Evolutionary conservation across 1,139 yeast species (phyloP).

Genomic region (Nakaseomyces glabratus): DNA sequence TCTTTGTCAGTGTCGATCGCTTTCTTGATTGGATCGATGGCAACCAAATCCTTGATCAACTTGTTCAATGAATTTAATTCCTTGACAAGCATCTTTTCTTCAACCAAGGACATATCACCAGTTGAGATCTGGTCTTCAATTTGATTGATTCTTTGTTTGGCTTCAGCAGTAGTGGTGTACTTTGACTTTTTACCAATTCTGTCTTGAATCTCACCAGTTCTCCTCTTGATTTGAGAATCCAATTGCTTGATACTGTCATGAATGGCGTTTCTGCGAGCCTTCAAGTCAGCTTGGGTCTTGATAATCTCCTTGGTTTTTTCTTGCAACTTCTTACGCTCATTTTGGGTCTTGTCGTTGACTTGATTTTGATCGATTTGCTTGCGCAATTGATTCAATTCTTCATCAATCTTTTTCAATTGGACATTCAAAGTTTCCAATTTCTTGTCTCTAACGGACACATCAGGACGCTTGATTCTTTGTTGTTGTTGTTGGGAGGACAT

Average conservation of each 20-base stretch:
- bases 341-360: slow-evolving; percentile 36
- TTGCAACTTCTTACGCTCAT: slow-evolving; percentile 57
- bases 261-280: slow-evolving; percentile 57
- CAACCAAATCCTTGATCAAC: slow-evolving; percentile 68
- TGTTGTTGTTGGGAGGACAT: slow-evolving; percentile 7
- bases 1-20: slow-evolving; percentile 73
- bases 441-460: slow-evolving; percentile 48
- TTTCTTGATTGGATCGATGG: slow-evolving; percentile 66
- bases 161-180: slow-evolving; percentile 68
- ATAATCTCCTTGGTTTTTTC: slow-evolving; percentile 55
- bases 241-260: slow-evolving; percentile 64
- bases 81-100: slow-evolving; percentile 77
- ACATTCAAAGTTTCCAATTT: slow-evolving; percentile 51
- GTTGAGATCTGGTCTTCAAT: slow-evolving; percentile 70
- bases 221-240: slow-evolving; percentile 68
- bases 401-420: slow-evolving; percentile 65
- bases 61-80: slow-evolving; percentile 82
- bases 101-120: slow-evolving; percentile 80
- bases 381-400: slow-evolving; percentile 29
- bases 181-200: slow-evolving; percentile 35
- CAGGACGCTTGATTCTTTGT: slow-evolving; percentile 57
- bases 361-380: slow-evolving; percentile 32
- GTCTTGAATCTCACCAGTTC: slow-evolving; percentile 60
- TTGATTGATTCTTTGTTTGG: slow-evolving; percentile 60
- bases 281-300: slow-evolving; percentile 60